A percentile compares a stretch with the other conserved stretches of the same genome.
Evolutionary conservation across 1,284 basidiomycete species (phyloP).

Genomic region (Stygiomarasmius scandens): DNA sequence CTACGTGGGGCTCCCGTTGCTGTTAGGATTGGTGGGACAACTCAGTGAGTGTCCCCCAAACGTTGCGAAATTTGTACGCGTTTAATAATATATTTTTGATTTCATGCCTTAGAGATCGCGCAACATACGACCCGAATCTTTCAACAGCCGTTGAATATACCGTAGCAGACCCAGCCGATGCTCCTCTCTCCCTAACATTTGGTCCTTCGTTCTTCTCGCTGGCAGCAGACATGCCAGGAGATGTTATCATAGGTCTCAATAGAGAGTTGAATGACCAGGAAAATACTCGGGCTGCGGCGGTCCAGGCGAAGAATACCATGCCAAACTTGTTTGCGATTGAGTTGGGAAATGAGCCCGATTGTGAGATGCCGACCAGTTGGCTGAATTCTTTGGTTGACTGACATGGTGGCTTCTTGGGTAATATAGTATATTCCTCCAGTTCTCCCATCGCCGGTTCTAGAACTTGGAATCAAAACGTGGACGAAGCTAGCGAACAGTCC

Average conservation of each 20-base stretch:
- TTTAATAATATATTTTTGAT: too few species aligned
- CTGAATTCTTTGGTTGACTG: background rate
- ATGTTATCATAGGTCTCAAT: constrained; percentile 44
- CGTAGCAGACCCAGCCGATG: constrained; percentile 40
- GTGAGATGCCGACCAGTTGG: constrained; percentile 25
- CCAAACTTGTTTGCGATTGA: constrained; percentile 42
- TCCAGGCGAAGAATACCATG: constrained; percentile 35
- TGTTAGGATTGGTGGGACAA: constrained; percentile 46
- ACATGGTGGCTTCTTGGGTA: background rate
- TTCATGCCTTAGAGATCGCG: constrained; percentile 38
- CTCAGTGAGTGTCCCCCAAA: constrained; percentile 36
- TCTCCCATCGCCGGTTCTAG: constrained; percentile 18
- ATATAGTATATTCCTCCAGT: constrained; percentile 19
- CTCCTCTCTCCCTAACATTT: constrained; percentile 40
- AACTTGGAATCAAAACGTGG: constrained; percentile 19
- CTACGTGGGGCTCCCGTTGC: constrained; percentile 40
- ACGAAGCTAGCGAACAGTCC: constrained; percentile 35
- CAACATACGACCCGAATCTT: constrained; percentile 39
- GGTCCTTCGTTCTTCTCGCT: constrained; percentile 44
- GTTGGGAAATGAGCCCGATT: constrained; percentile 48
- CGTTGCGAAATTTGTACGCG: too few species aligned
- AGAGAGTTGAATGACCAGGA: constrained; percentile 41
- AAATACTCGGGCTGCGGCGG: constrained; percentile 39
- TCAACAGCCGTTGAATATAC: constrained; percentile 41
- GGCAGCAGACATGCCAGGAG: constrained; percentile 35